These are phyloP conservation scores for Neofusicoccum cordaticola DNA, from an alignment of 2,329 filamentous ascomycete species.

Conservation along the genomic window DNA sequence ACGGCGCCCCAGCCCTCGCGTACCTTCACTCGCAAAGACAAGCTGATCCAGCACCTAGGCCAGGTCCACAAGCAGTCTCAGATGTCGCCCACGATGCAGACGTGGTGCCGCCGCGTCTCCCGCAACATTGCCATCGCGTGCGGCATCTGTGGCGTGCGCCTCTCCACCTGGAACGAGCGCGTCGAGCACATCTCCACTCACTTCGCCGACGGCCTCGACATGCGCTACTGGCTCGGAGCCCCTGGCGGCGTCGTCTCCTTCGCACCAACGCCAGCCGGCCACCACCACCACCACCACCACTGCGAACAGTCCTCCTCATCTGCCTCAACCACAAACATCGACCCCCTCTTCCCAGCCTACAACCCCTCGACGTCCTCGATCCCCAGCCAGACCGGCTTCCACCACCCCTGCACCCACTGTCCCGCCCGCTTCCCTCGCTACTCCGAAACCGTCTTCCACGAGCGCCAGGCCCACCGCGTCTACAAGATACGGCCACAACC, in stretches of 20 bases:
- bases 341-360: not conserved
- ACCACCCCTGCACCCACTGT: not conserved
- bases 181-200: constrained; percentile 28
- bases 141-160: constrained; percentile 27
- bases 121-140: constrained; percentile 27
- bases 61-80: constrained; percentile 52
- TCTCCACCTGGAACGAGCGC: constrained; percentile 25
- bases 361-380: not conserved
- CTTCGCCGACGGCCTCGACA: constrained; percentile 26
- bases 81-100: constrained; percentile 46
- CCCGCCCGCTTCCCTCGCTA: not conserved
- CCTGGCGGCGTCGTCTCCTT: constrained; percentile 20
- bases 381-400: not conserved
- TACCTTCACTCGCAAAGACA: constrained; percentile 51
- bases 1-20: constrained; percentile 56
- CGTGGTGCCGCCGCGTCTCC: constrained; percentile 24
- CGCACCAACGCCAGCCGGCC: not conserved
- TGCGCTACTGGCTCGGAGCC: constrained; percentile 29
- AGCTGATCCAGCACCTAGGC: constrained; percentile 50
- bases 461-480: constrained; percentile 17
- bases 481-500: not conserved
- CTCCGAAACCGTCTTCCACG: constrained; percentile 17
- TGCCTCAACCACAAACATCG: not conserved
- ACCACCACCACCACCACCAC: not conserved
- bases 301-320: not conserved